phyloP scores from a whole-genome alignment of 2,329 filamentous ascomycete genomes.

The Elsinoe batatas region DNA sequence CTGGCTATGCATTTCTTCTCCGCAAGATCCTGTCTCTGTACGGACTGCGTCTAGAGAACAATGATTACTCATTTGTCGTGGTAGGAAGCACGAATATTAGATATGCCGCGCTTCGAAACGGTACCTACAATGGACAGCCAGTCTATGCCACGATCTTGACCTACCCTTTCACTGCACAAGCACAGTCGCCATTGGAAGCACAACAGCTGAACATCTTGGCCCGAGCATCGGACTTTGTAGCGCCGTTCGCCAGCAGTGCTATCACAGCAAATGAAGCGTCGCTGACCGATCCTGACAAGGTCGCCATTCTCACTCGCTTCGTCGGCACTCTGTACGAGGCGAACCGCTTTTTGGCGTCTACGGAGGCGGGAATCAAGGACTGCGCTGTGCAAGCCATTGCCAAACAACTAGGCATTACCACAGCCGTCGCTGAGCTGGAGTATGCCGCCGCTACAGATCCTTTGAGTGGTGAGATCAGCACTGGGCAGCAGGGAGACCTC shows the following conservation, averaged over 20 bases:
- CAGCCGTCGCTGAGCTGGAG: constrained; percentile 19
- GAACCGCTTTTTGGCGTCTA: constrained; percentile 20
- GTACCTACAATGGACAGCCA: constrained; percentile 21
- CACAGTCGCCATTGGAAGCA: neutral
- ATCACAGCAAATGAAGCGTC: constrained; percentile 20
- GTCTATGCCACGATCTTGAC: constrained; percentile 26
- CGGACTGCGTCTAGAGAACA: constrained; percentile 17
- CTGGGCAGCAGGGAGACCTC: constrained; percentile 19
- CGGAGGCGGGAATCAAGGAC: constrained; percentile 15
- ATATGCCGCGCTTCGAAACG: constrained; percentile 22
- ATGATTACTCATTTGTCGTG: constrained; percentile 20
- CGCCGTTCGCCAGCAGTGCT: constrained; percentile 16
- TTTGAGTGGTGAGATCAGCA: constrained; percentile 22
- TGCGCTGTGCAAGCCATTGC: constrained; percentile 21
- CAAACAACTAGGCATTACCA: constrained; percentile 19
- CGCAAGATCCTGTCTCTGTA: constrained; percentile 18
- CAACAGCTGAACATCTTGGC: constrained; percentile 1
- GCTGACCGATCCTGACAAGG: constrained; percentile 18
- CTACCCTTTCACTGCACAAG: constrained; percentile 22
- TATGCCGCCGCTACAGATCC: constrained; percentile 21
- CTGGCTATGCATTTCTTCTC: constrained; percentile 24
- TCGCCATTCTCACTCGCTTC: constrained; percentile 18
- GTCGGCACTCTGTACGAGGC: constrained; percentile 23
- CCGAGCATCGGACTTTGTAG: constrained; percentile 2
- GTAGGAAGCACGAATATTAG: constrained; percentile 24